Conservation (phyloP, 2,329 filamentous ascomycete species). For the Hymenoscyphus linearis region DNA sequence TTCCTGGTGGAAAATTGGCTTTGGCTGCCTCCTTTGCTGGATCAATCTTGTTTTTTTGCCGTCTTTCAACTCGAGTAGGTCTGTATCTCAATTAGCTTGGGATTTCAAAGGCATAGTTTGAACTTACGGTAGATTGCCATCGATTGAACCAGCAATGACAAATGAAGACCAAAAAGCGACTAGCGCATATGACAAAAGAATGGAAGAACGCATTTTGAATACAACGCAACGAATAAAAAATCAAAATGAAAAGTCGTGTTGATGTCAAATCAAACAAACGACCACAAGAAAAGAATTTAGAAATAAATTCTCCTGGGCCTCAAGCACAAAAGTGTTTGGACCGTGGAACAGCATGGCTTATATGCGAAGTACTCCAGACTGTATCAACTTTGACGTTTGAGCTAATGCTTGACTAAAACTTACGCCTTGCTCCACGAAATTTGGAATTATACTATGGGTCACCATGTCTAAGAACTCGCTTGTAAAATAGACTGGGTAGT, state of each 20-base stretch:
- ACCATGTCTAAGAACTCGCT: neutral
- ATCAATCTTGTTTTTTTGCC: no score
- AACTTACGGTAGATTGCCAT: conserved; percentile 3
- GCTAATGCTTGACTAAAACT: neutral
- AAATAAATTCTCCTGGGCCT: neutral
- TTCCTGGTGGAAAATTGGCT: no score
- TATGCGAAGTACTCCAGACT: neutral
- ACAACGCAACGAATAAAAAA: conserved; percentile 5
- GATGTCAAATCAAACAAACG: conserved; percentile 19
- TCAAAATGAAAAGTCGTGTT: conserved; percentile 2
- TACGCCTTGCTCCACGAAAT: neutral
- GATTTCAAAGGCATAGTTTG: no score
- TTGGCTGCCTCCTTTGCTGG: no score
- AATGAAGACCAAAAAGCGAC: conserved; percentile 21
- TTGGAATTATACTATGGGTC: neutral
- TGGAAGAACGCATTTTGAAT: conserved; percentile 22
- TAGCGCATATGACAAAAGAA: conserved; percentile 18
- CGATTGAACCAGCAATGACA: conserved; percentile 17
- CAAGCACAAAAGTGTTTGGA: neutral
- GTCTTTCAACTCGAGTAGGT: no score
- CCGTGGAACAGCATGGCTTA: neutral
- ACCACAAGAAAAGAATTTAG: neutral
- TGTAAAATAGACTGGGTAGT: neutral
- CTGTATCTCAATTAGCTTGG: neutral
- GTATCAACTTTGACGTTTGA: neutral